Evolutionary conservation across 1,139 yeast genomes (phyloP), one percentile per base, ranked within the genome.

Genomic region (Geotrichum klebahnii): DNA sequence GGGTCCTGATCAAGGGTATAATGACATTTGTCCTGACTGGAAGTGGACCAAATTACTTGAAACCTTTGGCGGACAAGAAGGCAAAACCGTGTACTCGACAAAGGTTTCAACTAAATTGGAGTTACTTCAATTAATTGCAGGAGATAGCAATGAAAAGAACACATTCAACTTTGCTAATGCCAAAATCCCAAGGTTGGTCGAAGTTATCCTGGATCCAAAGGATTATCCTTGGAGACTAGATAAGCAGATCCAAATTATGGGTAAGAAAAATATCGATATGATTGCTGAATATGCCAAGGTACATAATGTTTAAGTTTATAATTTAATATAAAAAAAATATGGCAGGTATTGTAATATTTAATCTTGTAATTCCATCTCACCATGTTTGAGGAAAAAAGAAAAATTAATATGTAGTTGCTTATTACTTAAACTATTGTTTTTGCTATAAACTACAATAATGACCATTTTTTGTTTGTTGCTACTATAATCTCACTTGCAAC

Each of bases 11-110:
- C 80, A 87, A 62, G 68, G 76, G 1, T 89, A 88, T 66, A 88
- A 88, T 63, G 96, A 88, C 61, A 82, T 87, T 53, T 80, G 83
- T 63, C 82, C 84, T 37, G 63, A 70, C 53, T 88, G 96, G 96
- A 72, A 83, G 56, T 88, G 94, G 94, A 76, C 82, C 3, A 68
- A 76, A 50, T 66, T 88, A 42, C 73, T 85, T 53, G 72, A 75
- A 51, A 76, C 78, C 3, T 83, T 88, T 66, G 96, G 96, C 26
- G 90, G 84, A 56, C 65, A 67, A 6, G 67, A 71, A 34, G 70
- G 67, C 43, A 72, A 73, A 51, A 67, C 66, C 20, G 68, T 72
- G 48, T 62, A 63, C 36, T 62, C 67, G 37, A 65, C 62, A 52
- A 62, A 56, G 44, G 70, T 67, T 37, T 59, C 61, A 16, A 68